Evolutionary conservation across 345 rosid species (phyloP), one percentile per base, ranked within the genome.

Genomic region (Heritiera littoralis): DNA sequence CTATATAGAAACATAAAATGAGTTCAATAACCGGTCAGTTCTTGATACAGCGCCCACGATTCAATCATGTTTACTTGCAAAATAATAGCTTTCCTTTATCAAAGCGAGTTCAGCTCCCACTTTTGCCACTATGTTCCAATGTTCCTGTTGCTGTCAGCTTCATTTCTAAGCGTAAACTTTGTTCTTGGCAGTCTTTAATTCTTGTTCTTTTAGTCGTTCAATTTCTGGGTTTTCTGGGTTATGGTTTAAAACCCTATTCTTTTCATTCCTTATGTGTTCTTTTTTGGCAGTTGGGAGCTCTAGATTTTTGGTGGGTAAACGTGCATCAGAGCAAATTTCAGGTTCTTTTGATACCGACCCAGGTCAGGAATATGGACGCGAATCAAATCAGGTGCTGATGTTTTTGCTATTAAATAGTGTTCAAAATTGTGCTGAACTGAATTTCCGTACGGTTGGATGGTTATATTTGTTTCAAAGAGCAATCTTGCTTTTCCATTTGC

Each of bases 241-340:
- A 9, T 55, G 11, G 18, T 48, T 9, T 75, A 9, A 45, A 60
- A 23, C 55, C 1, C 6, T 46, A 61, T 23, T 2, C 32, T 28
- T 61, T 61, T 23, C 28, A 60, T 43, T 49, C 30, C 30, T 45
- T 15, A 20, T 61, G 54, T 28, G 78, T 35, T 35, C 38, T 35
- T 66, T 17, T 74, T 40, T 28, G 32, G 72, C 68, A 87, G 85
- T 54, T 72, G 74, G 80, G 38, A 66, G 84, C 49, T 87, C 90
- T 46, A 79, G 80, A 74, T n/a, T 80, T 78, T 81, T 83, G 76
- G 80, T 80, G 63, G 80, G 80, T 81, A 87, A 83, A 78, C 84
- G 87, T 80, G 79, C 48, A 15, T 78, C 93, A 0, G 86, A 83
- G 28, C 83, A 85, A 49, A 73, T 87, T 68, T 86, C 93, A 5